Percentiles rank a stretch among this genome's conserved stretches.
Conservation (phyloP, 345 rosid species). For the Erysimum cheiranthoides region DNA sequence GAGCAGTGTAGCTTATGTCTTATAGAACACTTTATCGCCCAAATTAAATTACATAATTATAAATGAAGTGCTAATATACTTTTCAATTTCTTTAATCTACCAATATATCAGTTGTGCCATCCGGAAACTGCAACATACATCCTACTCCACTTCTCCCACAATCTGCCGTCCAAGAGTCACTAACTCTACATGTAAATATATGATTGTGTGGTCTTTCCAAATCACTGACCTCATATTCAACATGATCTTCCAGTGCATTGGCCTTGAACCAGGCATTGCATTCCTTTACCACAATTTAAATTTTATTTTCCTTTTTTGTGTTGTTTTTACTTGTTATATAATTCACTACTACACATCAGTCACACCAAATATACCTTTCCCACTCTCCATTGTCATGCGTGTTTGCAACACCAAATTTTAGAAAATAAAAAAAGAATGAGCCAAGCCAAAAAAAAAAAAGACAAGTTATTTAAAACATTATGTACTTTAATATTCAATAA, state of each 20-base stretch:
- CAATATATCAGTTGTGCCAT: not conserved
- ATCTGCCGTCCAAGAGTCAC: not conserved
- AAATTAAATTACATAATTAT: not conserved
- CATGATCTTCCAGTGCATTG: not conserved
- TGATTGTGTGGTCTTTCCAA: not conserved
- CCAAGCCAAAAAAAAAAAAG: not conserved
- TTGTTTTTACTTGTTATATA: not conserved
- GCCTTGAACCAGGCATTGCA: not conserved
- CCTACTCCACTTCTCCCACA: too few species aligned
- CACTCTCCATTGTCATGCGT: not conserved
- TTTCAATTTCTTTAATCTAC: not conserved
- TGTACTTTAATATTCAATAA: constrained; percentile 27
- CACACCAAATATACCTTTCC: not conserved
- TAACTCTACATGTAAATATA: not conserved
- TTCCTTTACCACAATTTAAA: not conserved
- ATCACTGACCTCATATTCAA: not conserved
- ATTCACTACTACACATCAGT: not conserved
- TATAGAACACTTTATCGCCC: not conserved
- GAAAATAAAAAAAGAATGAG: not conserved
- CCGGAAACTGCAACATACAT: too few species aligned
- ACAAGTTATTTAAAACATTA: not conserved
- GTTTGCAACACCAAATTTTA: constrained; percentile 8
- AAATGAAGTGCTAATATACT: not conserved
- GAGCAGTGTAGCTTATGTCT: not conserved
- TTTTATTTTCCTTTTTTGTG: not conserved